These are phyloP conservation scores for Smittium culicis DNA, from an alignment of 371 early-diverging fungal genomes.

Conservation along the genomic window DNA sequence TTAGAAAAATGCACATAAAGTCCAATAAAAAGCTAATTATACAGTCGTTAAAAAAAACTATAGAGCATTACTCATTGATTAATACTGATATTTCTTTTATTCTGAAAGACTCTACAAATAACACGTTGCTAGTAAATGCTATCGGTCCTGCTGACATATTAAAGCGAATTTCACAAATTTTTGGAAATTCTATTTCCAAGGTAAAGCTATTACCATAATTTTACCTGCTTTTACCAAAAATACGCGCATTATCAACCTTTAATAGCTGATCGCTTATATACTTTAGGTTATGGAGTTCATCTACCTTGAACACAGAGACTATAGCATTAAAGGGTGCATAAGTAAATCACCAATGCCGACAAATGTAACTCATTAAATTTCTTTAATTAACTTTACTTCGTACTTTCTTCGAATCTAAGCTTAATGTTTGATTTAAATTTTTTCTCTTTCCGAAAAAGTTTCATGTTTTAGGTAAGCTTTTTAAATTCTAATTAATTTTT, in stretches of 20 bases:
- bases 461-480: background rate
- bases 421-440: background rate
- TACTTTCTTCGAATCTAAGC: background rate
- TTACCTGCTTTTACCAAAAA: too few relatives aligned
- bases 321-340: slow-evolving; percentile 3
- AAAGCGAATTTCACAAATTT: slow-evolving; percentile 7
- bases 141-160: background rate
- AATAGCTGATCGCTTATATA: background rate
- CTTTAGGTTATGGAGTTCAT: slow-evolving; percentile 8
- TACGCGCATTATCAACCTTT: background rate
- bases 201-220: too few relatives aligned
- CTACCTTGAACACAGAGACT: slow-evolving; percentile 1
- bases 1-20: background rate
- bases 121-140: background rate
- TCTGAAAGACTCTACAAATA: background rate
- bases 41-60: background rate
- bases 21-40: background rate
- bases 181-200: background rate
- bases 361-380: background rate
- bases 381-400: background rate
- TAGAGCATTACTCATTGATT: slow-evolving; percentile 1
- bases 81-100: slow-evolving; percentile 1
- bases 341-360: background rate
- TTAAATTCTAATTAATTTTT: background rate
- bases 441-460: background rate